Percentiles rank a stretch among this genome's conserved stretches.
These are phyloP conservation scores for Penicillium corylophilum DNA, from an alignment of 2,329 filamentous ascomycete species.

Conservation along the genomic window DNA sequence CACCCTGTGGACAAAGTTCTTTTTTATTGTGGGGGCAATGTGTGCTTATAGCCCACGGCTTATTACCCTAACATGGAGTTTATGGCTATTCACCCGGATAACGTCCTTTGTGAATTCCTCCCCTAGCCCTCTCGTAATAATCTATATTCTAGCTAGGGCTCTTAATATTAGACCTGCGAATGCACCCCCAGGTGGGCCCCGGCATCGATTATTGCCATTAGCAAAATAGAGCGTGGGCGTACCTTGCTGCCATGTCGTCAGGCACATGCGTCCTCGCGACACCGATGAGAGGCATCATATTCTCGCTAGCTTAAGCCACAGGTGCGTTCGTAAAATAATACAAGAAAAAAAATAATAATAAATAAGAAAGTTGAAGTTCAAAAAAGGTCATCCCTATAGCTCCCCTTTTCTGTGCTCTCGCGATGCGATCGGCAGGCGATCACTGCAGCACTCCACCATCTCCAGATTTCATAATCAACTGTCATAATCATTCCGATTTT, in stretches of 20 bases:
- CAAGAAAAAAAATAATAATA: no score
- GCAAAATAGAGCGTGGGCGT: neutral
- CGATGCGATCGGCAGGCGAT: slow-evolving; percentile 8
- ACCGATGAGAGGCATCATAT: neutral
- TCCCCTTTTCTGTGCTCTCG: slow-evolving; percentile 1
- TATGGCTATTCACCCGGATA: no score
- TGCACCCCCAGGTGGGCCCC: neutral
- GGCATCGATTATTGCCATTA: neutral
- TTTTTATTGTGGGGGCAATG: neutral
- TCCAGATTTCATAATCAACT: neutral
- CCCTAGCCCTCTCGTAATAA: neutral
- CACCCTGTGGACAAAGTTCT: neutral
- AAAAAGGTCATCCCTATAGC: neutral
- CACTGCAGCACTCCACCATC: neutral
- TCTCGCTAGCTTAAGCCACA: neutral
- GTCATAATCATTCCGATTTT: neutral
- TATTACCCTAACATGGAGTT: no score
- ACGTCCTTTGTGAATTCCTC: neutral
- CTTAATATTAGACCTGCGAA: neutral
- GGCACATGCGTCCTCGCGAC: neutral
- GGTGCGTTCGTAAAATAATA: neutral
- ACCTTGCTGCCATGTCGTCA: neutral
- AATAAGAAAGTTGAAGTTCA: neutral
- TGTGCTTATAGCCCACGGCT: neutral
- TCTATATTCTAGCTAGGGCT: neutral